These are phyloP conservation scores for Eucalyptus viminalis DNA, from an alignment of 345 rosid species.

Conservation along the genomic window DNA sequence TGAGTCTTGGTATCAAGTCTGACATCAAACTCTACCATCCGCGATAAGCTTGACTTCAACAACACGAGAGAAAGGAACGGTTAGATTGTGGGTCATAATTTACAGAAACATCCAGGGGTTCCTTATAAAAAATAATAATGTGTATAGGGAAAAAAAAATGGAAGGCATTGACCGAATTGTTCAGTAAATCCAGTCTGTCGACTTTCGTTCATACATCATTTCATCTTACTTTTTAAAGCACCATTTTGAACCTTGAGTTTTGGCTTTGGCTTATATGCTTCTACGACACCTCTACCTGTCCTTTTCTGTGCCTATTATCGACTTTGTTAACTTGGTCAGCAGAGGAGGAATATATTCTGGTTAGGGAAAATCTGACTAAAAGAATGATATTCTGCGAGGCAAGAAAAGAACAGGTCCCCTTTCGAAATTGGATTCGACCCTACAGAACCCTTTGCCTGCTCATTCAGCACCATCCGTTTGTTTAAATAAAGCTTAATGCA, in stretches of 20 bases:
- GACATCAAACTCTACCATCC: neutral
- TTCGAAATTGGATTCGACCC: neutral
- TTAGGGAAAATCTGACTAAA: too few relatives aligned
- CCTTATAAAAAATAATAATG: neutral
- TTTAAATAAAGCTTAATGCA: neutral
- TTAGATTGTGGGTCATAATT: neutral
- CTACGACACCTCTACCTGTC: neutral
- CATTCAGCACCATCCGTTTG: neutral
- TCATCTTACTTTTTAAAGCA: neutral
- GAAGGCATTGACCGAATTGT: too few relatives aligned
- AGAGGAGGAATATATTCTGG: too few relatives aligned
- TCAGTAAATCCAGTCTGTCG: neutral
- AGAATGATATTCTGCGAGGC: neutral
- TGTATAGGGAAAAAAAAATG: neutral
- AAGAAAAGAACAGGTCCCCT: neutral
- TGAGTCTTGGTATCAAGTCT: neutral
- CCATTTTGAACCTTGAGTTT: neutral
- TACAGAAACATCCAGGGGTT: neutral
- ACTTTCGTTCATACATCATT: neutral
- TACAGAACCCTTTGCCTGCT: neutral
- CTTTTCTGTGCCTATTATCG: neutral
- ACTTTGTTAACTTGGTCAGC: neutral
- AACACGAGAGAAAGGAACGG: neutral
- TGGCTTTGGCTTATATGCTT: neutral
- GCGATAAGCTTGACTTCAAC: neutral